These are phyloP conservation scores for Nicotiana knightiana DNA, from an alignment of 257 asterid species.

Conservation along the genomic window DNA sequence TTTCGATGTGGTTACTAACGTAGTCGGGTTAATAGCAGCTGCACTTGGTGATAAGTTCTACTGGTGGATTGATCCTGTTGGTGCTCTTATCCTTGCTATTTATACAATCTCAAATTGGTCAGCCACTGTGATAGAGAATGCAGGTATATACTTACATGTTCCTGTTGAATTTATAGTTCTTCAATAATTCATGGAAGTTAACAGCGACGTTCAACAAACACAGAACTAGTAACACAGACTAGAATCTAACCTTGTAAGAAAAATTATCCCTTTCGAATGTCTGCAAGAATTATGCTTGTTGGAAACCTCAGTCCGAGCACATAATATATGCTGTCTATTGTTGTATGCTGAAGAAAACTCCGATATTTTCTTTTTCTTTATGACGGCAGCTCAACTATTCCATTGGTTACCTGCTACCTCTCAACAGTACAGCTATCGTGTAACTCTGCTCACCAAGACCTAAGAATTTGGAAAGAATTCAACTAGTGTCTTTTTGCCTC, in stretches of 20 bases:
- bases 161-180: background rate
- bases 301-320: background rate
- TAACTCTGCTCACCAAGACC: background rate
- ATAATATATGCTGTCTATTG: background rate
- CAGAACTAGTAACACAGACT: background rate
- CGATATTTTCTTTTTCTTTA: no score
- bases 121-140: slow-evolving; percentile 24
- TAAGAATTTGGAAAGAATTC: background rate
- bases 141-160: slow-evolving; percentile 6
- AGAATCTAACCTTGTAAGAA: background rate
- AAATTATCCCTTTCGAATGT: background rate
- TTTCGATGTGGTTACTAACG: slow-evolving; percentile 39
- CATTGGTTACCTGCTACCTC: background rate
- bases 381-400: background rate
- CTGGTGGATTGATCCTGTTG: slow-evolving; percentile 51
- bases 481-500: background rate
- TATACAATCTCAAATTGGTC: slow-evolving; percentile 28
- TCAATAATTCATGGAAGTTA: background rate
- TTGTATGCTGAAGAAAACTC: background rate
- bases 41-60: slow-evolving; percentile 37
- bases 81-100: slow-evolving; percentile 34
- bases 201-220: background rate
- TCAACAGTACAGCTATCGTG: background rate
- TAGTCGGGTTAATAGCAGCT: slow-evolving; percentile 34
- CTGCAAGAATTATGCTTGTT: background rate